Evolutionary conservation across 305 asterid species (phyloP).

Genomic region (Plantago coronopus): DNA sequence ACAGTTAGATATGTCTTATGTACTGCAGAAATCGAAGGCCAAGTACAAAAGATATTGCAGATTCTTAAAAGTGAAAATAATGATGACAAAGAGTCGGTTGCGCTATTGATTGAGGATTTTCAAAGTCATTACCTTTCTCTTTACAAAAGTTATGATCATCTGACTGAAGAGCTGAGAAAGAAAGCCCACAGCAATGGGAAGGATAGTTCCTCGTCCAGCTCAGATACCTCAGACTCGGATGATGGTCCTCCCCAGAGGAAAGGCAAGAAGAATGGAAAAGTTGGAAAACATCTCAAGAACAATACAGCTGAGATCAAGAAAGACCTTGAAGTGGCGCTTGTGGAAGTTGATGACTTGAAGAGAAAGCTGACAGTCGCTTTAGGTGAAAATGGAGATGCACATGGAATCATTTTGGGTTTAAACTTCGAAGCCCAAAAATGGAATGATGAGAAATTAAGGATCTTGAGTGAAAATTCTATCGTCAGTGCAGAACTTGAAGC

Average conservation of each 20-base stretch:
- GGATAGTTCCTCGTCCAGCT: conserved; percentile 68
- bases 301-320: conserved; percentile 34
- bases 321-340: conserved; percentile 53
- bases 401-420: conserved; percentile 36
- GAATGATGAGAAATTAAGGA: conserved; percentile 43
- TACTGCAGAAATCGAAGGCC: conserved; percentile 65
- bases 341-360: conserved; percentile 59
- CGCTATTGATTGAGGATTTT: conserved; percentile 53
- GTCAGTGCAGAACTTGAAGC: conserved; percentile 41
- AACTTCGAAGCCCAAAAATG: conserved; percentile 40
- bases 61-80: conserved; percentile 49
- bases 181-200: conserved; percentile 43
- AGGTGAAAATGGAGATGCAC: conserved; percentile 65
- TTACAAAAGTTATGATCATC: conserved; percentile 67
- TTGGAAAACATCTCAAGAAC: conserved; percentile 27
- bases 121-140: conserved; percentile 64
- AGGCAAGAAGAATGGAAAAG: conserved; percentile 51
- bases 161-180: conserved; percentile 64
- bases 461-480: conserved; percentile 41
- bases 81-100: conserved; percentile 53
- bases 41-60: conserved; percentile 60
- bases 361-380: conserved; percentile 38
- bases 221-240: conserved; percentile 75
- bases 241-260: conserved; percentile 32
- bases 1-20: conserved; percentile 13